Conservation (phyloP, 2,329 filamentous ascomycete genomes). For the Orbilia oligospora region DNA sequence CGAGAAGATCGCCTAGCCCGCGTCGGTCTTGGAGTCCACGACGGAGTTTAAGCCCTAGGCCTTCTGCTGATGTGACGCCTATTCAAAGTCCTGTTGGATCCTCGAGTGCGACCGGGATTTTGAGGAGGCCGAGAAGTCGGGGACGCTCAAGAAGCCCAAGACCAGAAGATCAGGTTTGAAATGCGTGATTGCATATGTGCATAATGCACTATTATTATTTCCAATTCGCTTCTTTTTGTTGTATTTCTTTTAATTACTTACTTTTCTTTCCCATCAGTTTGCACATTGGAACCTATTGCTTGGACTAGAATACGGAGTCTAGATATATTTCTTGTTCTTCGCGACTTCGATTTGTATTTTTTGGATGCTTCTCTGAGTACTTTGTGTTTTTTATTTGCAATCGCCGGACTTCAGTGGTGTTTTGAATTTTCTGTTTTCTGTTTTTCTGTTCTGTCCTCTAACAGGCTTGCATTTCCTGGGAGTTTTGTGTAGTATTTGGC, state of each 20-base stretch:
- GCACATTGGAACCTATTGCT: neutral
- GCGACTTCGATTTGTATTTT: neutral
- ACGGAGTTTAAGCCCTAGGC: conserved; percentile 43
- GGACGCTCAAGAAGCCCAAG: conserved; percentile 47
- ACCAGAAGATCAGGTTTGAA: conserved; percentile 31
- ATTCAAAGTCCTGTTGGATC: conserved; percentile 47
- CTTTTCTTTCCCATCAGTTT: conserved; percentile 1
- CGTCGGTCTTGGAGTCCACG: conserved; percentile 55
- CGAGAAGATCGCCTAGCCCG: conserved; percentile 50
- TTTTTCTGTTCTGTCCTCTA: neutral
- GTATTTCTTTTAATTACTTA: conserved; percentile 20
- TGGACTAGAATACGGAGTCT: conserved; percentile 28
- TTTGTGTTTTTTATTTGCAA: neutral
- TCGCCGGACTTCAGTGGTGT: neutral
- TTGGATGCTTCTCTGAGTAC: neutral
- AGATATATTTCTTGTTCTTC: conserved; percentile 15
- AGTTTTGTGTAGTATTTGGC: conserved; percentile 19
- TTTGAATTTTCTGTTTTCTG: neutral
- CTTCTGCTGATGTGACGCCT: conserved; percentile 39
- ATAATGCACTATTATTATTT: conserved; percentile 11
- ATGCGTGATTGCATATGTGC: neutral
- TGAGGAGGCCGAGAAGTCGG: conserved; percentile 43
- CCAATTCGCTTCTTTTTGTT: conserved; percentile 16
- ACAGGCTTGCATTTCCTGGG: conserved; percentile 23
- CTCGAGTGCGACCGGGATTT: conserved; percentile 48